Percentiles rank a stretch among this genome's conserved stretches.
These are phyloP conservation scores for Claviceps maximensis DNA, from an alignment of 2,329 filamentous ascomycete species.

Conservation along the genomic window DNA sequence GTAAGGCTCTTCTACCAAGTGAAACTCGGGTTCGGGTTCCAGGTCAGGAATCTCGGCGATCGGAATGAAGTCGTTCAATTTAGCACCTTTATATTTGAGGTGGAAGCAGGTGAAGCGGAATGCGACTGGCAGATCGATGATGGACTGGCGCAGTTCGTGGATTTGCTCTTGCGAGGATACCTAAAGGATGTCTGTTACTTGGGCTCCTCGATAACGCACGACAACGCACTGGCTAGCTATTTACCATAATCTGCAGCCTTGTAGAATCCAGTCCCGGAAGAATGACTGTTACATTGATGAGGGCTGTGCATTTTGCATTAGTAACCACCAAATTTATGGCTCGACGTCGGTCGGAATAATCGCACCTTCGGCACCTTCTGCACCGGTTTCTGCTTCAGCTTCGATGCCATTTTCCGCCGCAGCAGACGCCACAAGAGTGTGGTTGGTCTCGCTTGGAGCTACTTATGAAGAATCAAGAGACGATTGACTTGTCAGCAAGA, in stretches of 20 bases:
- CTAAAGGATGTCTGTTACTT: slow-evolving; percentile 27
- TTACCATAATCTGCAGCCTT: slow-evolving; percentile 75
- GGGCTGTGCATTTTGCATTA: slow-evolving; percentile 20
- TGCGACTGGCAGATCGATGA: slow-evolving; percentile 83
- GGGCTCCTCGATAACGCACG: not conserved
- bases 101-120: slow-evolving; percentile 99
- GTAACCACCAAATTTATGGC: not conserved
- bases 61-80: slow-evolving; percentile 90
- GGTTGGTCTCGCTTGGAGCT: slow-evolving; percentile 14
- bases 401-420: slow-evolving; percentile 14
- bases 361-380: slow-evolving; percentile 26
- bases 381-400: slow-evolving; percentile 18
- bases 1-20: slow-evolving; percentile 85
- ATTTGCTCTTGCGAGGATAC: slow-evolving; percentile 90
- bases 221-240: slow-evolving; percentile 11
- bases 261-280: slow-evolving; percentile 62
- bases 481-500: not conserved
- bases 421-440: slow-evolving; percentile 13
- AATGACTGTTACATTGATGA: slow-evolving; percentile 57
- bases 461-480: slow-evolving; percentile 3
- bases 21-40: slow-evolving; percentile 61
- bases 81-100: slow-evolving; percentile 75
- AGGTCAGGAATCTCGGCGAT: slow-evolving; percentile 80
- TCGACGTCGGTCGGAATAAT: not conserved
- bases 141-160: slow-evolving; percentile 90